Evolutionary conservation across 179 eudicot species (phyloP).

Genomic region (Patellifolia procumbens): DNA sequence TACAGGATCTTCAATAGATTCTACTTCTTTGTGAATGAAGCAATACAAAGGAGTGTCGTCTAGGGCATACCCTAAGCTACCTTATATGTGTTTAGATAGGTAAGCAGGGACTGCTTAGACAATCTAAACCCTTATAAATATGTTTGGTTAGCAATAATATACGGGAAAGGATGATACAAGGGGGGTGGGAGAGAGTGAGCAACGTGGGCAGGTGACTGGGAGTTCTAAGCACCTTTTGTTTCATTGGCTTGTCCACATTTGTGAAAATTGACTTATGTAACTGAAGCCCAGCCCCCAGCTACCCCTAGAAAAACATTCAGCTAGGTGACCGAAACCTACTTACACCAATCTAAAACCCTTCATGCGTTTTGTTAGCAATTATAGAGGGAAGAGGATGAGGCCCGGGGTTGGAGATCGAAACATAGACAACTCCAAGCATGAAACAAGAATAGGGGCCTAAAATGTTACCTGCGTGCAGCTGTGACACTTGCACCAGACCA

Average conservation of each 20-base stretch:
- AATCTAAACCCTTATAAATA: neutral
- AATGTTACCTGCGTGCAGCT: slow-evolving; percentile 67
- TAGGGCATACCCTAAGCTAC: neutral
- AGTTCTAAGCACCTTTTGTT: too few relatives aligned
- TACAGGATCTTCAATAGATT: neutral
- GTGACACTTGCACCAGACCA: slow-evolving; percentile 78
- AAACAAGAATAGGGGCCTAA: neutral
- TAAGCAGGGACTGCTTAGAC: neutral
- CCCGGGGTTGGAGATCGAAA: neutral
- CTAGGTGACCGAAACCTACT: neutral
- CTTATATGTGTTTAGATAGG: neutral
- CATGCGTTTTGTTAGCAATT: neutral
- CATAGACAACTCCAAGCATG: neutral
- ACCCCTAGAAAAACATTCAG: too few relatives aligned
- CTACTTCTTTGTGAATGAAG: neutral
- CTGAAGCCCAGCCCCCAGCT: too few relatives aligned
- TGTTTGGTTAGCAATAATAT: neutral
- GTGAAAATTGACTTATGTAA: too few relatives aligned
- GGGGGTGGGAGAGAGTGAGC: neutral
- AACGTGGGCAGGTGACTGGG: too few relatives aligned
- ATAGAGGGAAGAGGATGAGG: neutral
- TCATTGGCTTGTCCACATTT: too few relatives aligned
- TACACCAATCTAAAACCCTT: neutral
- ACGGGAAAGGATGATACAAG: neutral
- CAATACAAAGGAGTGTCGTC: neutral